These are phyloP conservation scores for Lomentospora prolificans DNA, from an alignment of 2,329 filamentous ascomycete species.

Conservation along the genomic window DNA sequence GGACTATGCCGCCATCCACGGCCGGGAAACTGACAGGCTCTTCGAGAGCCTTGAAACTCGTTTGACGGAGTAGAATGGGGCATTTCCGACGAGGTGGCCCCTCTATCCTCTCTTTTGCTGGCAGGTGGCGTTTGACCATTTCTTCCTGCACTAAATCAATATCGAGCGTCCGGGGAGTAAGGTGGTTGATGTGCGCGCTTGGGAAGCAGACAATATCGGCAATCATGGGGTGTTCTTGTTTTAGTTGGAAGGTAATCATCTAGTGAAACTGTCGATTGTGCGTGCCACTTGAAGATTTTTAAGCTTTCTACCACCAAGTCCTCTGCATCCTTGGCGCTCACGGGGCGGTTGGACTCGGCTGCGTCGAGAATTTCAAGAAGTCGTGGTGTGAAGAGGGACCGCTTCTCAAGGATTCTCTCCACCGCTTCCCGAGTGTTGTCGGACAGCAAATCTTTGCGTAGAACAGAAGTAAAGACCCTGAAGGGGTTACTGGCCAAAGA, in stretches of 20 bases:
- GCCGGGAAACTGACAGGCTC: slow-evolving; percentile 32
- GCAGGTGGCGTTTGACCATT: slow-evolving; percentile 31
- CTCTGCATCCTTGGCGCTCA: slow-evolving; percentile 17
- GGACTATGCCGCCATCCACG: slow-evolving; percentile 13
- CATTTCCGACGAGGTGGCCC: slow-evolving; percentile 34
- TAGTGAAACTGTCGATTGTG: slow-evolving; percentile 26
- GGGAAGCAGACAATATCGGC: slow-evolving; percentile 34
- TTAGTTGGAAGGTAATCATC: slow-evolving; percentile 31
- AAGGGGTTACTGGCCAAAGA: slow-evolving; percentile 34
- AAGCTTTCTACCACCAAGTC: slow-evolving; percentile 32
- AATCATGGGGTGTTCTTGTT: slow-evolving; percentile 33
- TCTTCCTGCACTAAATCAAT: slow-evolving; percentile 31
- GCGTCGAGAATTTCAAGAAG: not conserved
- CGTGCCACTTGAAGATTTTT: slow-evolving; percentile 38
- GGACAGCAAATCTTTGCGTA: slow-evolving; percentile 30
- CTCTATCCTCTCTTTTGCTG: slow-evolving; percentile 39
- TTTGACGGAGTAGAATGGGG: slow-evolving; percentile 40
- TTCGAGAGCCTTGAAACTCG: slow-evolving; percentile 41
- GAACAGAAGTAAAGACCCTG: slow-evolving; percentile 24
- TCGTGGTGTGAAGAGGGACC: not conserved
- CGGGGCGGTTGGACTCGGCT: not conserved
- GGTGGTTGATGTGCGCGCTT: slow-evolving; percentile 41
- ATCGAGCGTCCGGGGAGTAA: slow-evolving; percentile 40
- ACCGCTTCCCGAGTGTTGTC: slow-evolving; percentile 17
- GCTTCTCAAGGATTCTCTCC: not conserved